phyloP scores from a whole-genome alignment of 1,139 yeast genomes.

The Scheffersomyces segobiensis region DNA sequence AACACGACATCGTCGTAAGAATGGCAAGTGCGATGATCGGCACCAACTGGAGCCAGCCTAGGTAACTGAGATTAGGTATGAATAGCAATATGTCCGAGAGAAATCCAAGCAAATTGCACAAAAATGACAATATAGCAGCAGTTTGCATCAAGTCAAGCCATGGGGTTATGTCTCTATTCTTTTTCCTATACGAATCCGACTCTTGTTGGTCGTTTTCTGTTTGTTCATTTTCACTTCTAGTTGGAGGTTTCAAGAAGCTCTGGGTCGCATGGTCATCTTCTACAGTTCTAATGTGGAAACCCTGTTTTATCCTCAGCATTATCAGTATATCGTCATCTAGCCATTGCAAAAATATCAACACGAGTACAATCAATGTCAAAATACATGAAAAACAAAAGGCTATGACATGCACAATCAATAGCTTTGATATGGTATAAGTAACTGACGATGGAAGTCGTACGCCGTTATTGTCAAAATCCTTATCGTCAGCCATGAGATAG shows the following conservation, averaged over 20 bases:
- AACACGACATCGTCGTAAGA: conserved; percentile 40
- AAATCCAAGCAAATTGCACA: conserved; percentile 40
- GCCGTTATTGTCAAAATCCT: conserved; percentile 18
- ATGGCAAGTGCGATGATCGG: conserved; percentile 40
- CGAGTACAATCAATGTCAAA: conserved; percentile 20
- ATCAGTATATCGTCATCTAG: conserved; percentile 4
- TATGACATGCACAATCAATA: conserved; percentile 46
- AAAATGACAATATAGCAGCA: conserved; percentile 35
- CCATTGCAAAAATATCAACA: conserved; percentile 10
- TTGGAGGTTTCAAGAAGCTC: background rate
- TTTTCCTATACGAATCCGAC: background rate
- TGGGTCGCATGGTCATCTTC: background rate
- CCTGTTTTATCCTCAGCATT: background rate
- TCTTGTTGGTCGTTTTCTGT: background rate
- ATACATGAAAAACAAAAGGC: conserved; percentile 38
- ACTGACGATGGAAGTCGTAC: conserved; percentile 43
- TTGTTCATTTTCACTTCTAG: background rate
- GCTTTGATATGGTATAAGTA: conserved; percentile 40
- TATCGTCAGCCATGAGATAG: conserved; percentile 12
- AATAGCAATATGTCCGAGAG: conserved; percentile 44
- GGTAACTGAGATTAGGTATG: conserved; percentile 38
- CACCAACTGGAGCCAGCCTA: conserved; percentile 48
- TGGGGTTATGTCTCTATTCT: conserved; percentile 25
- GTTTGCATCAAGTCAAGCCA: conserved; percentile 35
- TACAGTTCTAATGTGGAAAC: background rate